Evolutionary conservation across 2,329 filamentous ascomycete species (phyloP).

Genomic region (Blastomyces percursus): DNA sequence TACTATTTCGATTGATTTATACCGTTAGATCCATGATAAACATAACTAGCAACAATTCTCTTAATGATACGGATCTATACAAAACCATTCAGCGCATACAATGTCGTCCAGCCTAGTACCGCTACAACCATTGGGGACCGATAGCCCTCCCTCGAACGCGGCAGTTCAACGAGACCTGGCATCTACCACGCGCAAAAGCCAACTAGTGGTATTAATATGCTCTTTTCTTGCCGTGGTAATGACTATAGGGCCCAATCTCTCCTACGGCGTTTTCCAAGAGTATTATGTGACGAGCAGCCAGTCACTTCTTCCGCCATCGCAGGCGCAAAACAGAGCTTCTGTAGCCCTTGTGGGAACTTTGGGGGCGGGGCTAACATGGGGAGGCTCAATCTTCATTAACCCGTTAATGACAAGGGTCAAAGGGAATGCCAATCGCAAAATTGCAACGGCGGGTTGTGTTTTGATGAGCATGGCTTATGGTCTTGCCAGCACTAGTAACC

Average conservation of each 20-base stretch:
- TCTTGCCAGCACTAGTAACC: conserved; percentile 9
- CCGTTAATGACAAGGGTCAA: conserved; percentile 38
- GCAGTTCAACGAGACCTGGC: conserved; percentile 19
- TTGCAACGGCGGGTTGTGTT: conserved; percentile 32
- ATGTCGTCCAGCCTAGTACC: background rate
- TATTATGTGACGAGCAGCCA: conserved; percentile 35
- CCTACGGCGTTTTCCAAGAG: conserved; percentile 41
- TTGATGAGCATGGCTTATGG: conserved; percentile 28
- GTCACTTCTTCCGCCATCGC: conserved; percentile 28
- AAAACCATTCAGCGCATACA: background rate
- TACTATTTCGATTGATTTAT: background rate
- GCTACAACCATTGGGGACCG: background rate
- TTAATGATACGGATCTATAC: background rate
- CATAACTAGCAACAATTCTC: too few relatives aligned
- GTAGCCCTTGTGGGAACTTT: conserved; percentile 42
- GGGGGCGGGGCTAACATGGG: conserved; percentile 41
- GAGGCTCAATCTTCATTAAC: conserved; percentile 40
- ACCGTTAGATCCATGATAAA: background rate
- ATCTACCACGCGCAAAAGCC: conserved; percentile 32
- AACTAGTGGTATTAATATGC: conserved; percentile 35
- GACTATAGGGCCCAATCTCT: conserved; percentile 42
- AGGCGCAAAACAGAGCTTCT: conserved; percentile 31
- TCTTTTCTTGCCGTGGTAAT: conserved; percentile 38
- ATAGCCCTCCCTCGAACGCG: conserved; percentile 3
- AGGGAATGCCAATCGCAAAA: conserved; percentile 28